Percentiles rank a stretch among this genome's conserved stretches.
Evolutionary conservation across 1,284 basidiomycete genomes (phyloP).

Genomic region (Stygiomarasmius scandens): DNA sequence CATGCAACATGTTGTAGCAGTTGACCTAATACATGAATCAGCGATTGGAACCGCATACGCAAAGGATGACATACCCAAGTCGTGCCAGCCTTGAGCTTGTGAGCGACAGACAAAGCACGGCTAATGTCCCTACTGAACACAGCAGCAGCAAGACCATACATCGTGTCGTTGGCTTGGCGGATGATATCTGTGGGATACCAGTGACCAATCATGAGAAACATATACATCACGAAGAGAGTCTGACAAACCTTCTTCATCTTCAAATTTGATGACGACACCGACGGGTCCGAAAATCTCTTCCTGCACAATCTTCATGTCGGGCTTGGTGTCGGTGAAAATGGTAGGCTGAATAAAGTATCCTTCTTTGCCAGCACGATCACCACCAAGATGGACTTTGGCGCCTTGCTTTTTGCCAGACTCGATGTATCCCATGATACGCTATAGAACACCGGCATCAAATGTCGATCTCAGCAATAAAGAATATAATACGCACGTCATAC

Average conservation of each 20-base stretch:
- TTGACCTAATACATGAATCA: conserved; percentile 5
- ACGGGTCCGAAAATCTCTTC: conserved; percentile 95
- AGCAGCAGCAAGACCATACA: conserved; percentile 82
- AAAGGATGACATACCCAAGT: conserved; percentile 47
- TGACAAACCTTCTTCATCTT: conserved; percentile 51
- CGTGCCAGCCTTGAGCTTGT: conserved; percentile 76
- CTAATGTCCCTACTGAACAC: conserved; percentile 77
- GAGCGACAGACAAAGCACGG: conserved; percentile 66
- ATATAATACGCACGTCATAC: conserved; percentile 55
- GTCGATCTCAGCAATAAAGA: not conserved
- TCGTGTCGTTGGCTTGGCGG: conserved; percentile 76
- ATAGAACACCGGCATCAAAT: not conserved
- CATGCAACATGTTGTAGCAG: conserved; percentile 1
- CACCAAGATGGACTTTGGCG: conserved; percentile 81
- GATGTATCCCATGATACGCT: conserved; percentile 87
- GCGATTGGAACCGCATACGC: not conserved
- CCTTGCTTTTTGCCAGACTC: conserved; percentile 82
- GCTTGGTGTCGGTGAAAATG: conserved; percentile 78
- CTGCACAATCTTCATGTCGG: conserved; percentile 82
- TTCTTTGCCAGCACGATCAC: conserved; percentile 69
- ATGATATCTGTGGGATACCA: conserved; percentile 52
- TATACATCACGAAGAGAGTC: too few relatives aligned
- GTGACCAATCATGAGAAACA: too few relatives aligned
- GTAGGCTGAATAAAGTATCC: conserved; percentile 81
- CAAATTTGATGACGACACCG: conserved; percentile 74